Base-by-base conservation (phyloP, 306 rosid genomes). In the Pachyrhizus erosus region DNA sequence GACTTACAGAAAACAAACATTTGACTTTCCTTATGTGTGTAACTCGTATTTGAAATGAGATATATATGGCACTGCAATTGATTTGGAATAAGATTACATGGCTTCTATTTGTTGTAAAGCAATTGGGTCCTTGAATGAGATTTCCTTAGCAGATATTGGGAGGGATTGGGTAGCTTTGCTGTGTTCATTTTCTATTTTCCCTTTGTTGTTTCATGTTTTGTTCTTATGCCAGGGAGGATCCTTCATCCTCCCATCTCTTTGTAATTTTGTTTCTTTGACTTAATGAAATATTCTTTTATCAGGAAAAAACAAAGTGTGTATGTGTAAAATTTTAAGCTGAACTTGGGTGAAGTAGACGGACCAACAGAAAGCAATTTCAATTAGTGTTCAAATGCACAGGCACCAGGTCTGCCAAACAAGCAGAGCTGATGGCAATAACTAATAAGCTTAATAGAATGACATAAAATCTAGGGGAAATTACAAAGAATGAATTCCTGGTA, bases 201-300 rank as follows among this genome's bases (percentile, higher is more conserved):
- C 39, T 75, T 57, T 39, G 26, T 39, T 40, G 26, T 57, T 75
- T 58, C 18, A 42, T 37, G 80, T 23, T 75, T 75, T 40, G 70
- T 14, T 75, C 68, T 40, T 55, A 21, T 74, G 39, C 6, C 58
- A 54, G 9, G 34, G 79, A 52, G 52, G 49, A 37, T 7, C 29
- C 68, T 27, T 37, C 46, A 55, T 74, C 49, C 60, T 18, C 64
- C n/a, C 20, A 29, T 73, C 64, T n/a, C 62, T 14, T 61, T 72
- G 26, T 15, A 15, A n/a, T 3, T 21, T 75, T n/a, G n/a, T n/a
- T 55, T 73, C 1, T 18, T 7, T n/a, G 26, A 10, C 24, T 57
- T 55, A 20, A 55, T 37, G 15, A 75, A 75, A 21, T 20, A n/a
- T 31, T 14, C 23, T 75, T 20, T 34, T 75, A 74, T 7, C 4